Evolutionary conservation across 140 eudicot genomes (phyloP), one percentile per base, ranked within the genome.

Genomic region (Erigeron philadelphicus): DNA sequence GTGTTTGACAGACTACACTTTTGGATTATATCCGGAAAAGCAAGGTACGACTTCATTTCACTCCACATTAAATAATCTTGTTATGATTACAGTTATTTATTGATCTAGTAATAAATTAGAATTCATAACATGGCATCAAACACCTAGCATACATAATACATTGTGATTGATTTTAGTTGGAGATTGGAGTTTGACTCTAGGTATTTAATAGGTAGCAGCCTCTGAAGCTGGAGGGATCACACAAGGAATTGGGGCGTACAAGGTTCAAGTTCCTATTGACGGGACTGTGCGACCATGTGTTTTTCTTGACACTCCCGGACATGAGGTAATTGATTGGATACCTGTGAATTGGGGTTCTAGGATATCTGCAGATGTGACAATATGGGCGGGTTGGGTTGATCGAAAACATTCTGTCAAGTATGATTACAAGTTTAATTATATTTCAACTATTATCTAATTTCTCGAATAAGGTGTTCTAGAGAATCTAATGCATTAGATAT

Each of bases 181-280:
- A 75, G 49, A 71, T 69, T 71, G 58, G 55, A 61, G 65, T 44
- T 68, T 80, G 78, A 80, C 77, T 68, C 43, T 16, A 16, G 18
- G 62, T 69, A 46, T 66, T 60, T 71, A 75, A 56, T 76, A 93
- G 98, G 98, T 93, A 64, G 96, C 94, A 17, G 96, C 98, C 73
- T 86, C 88, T 64, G 96, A 93, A 89, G 96, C 98, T 64, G 98
- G 98, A 70, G 96, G 98, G 53, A 93, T 93, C 64, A 93, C 98
- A 53, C 98, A 93, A 81, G 96, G 98, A 70, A 89, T 93, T 13
- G 98, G 98, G 47, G 98, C 98, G 7, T 89, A 93, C 80, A 89
- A 81, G 79, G 98, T 93, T 67, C 83, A 81, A 77, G 90, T 89
- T 13, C 96, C 95, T 7, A 75, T 89, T 76, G 98, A 93, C 70